Conservation (phyloP, 352 stramenopile genomes). For the Globisporangium spinosum region DNA sequence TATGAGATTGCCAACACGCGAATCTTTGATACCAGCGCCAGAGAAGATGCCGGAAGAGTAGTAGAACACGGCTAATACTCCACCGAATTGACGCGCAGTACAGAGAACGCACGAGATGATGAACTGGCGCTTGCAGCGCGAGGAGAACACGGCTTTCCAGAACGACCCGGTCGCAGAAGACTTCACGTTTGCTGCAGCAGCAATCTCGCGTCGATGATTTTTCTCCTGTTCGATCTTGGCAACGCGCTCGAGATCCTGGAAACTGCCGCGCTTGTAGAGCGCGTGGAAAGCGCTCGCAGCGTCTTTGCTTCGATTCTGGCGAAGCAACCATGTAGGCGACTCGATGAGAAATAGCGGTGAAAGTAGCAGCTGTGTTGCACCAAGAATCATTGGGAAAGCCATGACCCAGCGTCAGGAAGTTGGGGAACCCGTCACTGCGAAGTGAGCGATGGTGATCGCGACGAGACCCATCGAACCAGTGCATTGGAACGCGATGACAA, state of each 20-base stretch:
- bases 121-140: constrained; percentile 32
- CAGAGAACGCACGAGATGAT: constrained; percentile 34
- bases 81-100: constrained; percentile 32
- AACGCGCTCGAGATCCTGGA: constrained; percentile 29
- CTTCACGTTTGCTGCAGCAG: constrained; percentile 12
- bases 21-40: constrained; percentile 33
- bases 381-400: constrained; percentile 30
- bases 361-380: constrained; percentile 27
- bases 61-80: constrained; percentile 39
- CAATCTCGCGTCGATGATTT: constrained; percentile 21
- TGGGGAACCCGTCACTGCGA: constrained; percentile 27
- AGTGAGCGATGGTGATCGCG: constrained; percentile 32
- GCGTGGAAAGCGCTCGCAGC: constrained; percentile 25
- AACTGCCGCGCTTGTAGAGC: constrained; percentile 31
- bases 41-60: constrained; percentile 43
- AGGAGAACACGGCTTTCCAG: constrained; percentile 26
- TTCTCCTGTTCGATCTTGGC: constrained; percentile 29
- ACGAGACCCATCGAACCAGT: constrained; percentile 29
- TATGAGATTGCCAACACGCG: constrained; percentile 32
- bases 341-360: constrained; percentile 28
- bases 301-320: constrained; percentile 23
- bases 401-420: constrained; percentile 41
- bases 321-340: constrained; percentile 35
- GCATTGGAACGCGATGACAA: constrained; percentile 38
- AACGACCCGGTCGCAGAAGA: constrained; percentile 15